Evolutionary conservation across 768 basidiomycete species (phyloP), one percentile per base, ranked within the genome.

Genomic region (Cyathus striatus): DNA sequence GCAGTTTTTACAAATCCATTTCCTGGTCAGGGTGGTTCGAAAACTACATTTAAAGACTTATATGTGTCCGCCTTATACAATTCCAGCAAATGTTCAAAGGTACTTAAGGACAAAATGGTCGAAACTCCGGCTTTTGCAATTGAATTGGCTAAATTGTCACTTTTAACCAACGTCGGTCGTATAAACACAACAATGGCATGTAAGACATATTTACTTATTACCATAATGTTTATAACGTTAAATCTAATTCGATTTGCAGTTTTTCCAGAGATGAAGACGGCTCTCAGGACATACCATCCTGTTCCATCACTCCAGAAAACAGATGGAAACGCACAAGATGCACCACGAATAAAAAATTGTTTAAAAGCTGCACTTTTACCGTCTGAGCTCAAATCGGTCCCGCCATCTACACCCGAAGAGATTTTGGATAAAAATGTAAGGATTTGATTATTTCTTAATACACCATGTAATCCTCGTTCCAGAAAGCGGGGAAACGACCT

Each of bases 161-260:
- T 93, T 24, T 69, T 93, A 41, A 89, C 90, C 40, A 95, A 95
- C 56, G 86, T 92, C 37, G 91, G 91, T 20, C 73, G 90, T 49
- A 88, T 94, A 64, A 94, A 93, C 57, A 94, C 92, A 27, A 93
- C 91, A 23, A 83, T 92, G 79, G 90, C 90, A 40, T 84, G 81
- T 86, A 64, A 68, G 81, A 43, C 36, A 44, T 18, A 25, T n/a
- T n/a, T n/a, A n/a, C n/a, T n/a, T n/a, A n/a, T n/a, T n/a, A n/a
- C n/a, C n/a, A n/a, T n/a, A n/a, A n/a, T n/a, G 56, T 42, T 46
- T 45, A 40, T 44, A 13, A 39, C 40, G 52, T 23, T 32, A 57
- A 90, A 88, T 93, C 68, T 91, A 90, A 60, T 89, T 89, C 44
- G 89, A 91, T 69, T 92, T 93, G 90, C 87, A 89, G 62, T n/a